Evolutionary conservation across 2,329 filamentous ascomycete species (phyloP).

Genomic region (Phialemoniopsis sp.): DNA sequence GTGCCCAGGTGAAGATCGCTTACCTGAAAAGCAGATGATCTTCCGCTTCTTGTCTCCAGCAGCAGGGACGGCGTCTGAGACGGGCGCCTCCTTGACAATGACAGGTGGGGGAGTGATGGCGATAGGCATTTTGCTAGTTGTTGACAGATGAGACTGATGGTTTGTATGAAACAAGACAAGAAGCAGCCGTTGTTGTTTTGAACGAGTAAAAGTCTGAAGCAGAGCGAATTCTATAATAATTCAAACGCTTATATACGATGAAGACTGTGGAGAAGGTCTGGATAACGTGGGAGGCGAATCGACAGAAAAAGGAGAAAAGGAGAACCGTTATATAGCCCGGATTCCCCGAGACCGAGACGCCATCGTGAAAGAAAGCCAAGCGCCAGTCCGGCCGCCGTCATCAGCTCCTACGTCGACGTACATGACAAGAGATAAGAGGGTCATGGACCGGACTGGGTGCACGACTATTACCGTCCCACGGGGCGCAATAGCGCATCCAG

Average conservation of each 20-base stretch:
- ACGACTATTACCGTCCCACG: too few species aligned
- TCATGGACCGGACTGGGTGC: too few species aligned
- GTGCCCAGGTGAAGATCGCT: slow-evolving; percentile 7
- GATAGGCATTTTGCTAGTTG: slow-evolving; percentile 28
- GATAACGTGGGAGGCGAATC: too few species aligned
- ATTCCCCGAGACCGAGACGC: not conserved
- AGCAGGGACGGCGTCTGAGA: slow-evolving; percentile 14
- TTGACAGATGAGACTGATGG: not conserved
- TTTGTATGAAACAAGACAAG: not conserved
- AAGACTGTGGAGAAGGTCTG: not conserved
- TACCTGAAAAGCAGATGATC: slow-evolving; percentile 56
- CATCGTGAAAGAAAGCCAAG: not conserved
- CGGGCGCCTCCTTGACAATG: slow-evolving; percentile 18
- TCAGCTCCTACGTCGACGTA: not conserved
- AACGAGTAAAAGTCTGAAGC: not conserved
- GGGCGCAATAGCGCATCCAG: too few species aligned
- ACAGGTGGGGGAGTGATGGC: slow-evolving; percentile 26
- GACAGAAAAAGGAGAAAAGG: too few species aligned
- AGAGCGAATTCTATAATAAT: not conserved
- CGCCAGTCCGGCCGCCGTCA: not conserved
- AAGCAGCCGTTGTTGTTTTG: not conserved
- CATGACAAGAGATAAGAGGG: not conserved
- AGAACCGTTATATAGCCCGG: too few species aligned
- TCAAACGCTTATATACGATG: not conserved
- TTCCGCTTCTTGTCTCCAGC: slow-evolving; percentile 42